Conservation (phyloP, 106 monocot species). For the Agapanthus africanus region DNA sequence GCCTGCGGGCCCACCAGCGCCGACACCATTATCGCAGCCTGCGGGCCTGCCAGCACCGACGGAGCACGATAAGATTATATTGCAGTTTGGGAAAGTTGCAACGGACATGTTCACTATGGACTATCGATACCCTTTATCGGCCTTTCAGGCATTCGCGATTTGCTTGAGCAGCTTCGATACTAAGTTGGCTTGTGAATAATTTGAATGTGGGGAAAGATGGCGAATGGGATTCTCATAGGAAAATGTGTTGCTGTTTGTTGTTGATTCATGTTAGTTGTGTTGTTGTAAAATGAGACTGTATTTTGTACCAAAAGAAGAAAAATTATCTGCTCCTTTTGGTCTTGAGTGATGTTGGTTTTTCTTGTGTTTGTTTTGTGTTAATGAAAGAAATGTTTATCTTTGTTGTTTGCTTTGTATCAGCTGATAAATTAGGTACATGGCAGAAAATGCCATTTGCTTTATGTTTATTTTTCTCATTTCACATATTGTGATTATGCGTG, state of each 20-base stretch:
- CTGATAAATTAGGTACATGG: too few relatives aligned
- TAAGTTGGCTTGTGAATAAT: conserved; percentile 63
- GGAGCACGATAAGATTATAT: conserved; percentile 59
- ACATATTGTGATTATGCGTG: too few relatives aligned
- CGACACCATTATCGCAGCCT: conserved; percentile 28
- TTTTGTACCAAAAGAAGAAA: too few relatives aligned
- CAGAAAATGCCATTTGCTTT: too few relatives aligned
- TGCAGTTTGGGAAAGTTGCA: conserved; percentile 71
- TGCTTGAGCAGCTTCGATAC: conserved; percentile 83
- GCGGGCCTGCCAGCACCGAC: conserved; percentile 15
- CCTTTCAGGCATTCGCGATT: conserved; percentile 78
- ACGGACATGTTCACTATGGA: conserved; percentile 85
- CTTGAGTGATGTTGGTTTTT: too few relatives aligned
- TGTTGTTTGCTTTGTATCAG: too few relatives aligned
- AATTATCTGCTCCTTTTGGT: too few relatives aligned
- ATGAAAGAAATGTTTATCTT: too few relatives aligned
- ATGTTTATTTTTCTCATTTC: too few relatives aligned
- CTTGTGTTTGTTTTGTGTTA: too few relatives aligned
- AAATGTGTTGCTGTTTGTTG: neutral
- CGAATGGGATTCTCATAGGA: neutral
- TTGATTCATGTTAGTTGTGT: neutral
- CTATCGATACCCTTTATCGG: conserved; percentile 64
- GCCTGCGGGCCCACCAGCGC: conserved; percentile 32
- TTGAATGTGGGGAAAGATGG: neutral
- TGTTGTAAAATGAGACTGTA: neutral